Evolutionary conservation across 2,329 filamentous ascomycete species (phyloP), one percentile per base, ranked within the genome.

Genomic region (Botrytis paeoniae): DNA sequence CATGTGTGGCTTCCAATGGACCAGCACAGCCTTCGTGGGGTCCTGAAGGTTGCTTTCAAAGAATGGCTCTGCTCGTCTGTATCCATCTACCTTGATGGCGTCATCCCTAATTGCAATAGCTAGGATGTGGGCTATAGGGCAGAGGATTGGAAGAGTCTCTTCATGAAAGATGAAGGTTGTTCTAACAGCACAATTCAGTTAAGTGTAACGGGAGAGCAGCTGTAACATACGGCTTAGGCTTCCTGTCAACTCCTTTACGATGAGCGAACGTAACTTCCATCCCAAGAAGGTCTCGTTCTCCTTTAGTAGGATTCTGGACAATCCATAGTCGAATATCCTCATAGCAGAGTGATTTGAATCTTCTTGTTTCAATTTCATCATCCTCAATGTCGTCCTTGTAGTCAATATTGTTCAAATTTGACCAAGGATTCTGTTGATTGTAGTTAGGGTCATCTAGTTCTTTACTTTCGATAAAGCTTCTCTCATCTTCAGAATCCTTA

Each of bases 101-200:
- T 72, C 25, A 70, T 78, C 70, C 43, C 45, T 64, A 37, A 77
- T 64, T 20, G 70, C 72, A 37, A 77, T 66, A 73, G 37, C 45
- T 60, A 76, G 45, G n/a, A 77, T 71, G 64, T 78, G 69, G 7
- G 65, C 74, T 25, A 78, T 73, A 48, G 72, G 64, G 75, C 59
- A 78, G 37, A 78, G 74, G 22, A 78, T 77, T 5, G 69, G 74
- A 37, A 77, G 37, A 66, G 74, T 62, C 63, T 77, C 73, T 70
- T 78, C 41, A 14, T 73, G 74, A 71, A 76, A 75, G 70, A 77
- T 76, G 63, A 75, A 76, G 29, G 69, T 77, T 35, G 71, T 77
- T 16, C 64, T 39, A 71, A 74, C 73, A 66, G 66, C 59, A 66
- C n/a, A 51, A 41, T 8, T 45, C 57, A n/a, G 59, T 41, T 41